These are phyloP conservation scores for Gryganskiella cystojenkinii DNA, from an alignment of 192 early-diverging fungal genomes.

Conservation along the genomic window DNA sequence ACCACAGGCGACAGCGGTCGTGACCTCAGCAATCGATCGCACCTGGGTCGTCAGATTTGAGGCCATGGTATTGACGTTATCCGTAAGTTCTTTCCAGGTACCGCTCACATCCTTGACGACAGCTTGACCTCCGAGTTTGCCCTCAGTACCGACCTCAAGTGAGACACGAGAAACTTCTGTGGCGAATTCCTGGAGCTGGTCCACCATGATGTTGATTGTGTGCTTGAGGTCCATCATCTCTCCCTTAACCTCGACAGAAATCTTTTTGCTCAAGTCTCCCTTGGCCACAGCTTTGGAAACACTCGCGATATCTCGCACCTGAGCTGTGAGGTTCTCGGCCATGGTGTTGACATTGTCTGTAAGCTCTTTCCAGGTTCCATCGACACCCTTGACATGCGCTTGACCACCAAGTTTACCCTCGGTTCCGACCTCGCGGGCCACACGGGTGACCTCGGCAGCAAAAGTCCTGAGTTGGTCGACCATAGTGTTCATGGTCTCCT, in stretches of 20 bases:
- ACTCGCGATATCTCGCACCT: constrained; percentile 70
- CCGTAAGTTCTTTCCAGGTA: constrained; percentile 71
- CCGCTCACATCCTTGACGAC: constrained; percentile 66
- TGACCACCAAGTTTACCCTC: constrained; percentile 66
- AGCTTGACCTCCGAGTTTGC: constrained; percentile 71
- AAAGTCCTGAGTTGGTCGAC: constrained; percentile 42
- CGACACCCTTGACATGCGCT: constrained; percentile 58
- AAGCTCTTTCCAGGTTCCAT: constrained; percentile 75
- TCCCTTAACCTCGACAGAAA: constrained; percentile 67
- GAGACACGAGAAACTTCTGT: constrained; percentile 71
- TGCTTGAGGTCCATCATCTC: constrained; percentile 72
- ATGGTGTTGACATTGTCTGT: constrained; percentile 79
- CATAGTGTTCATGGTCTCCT: constrained; percentile 73
- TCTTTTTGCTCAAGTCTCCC: constrained; percentile 69
- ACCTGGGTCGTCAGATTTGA: constrained; percentile 62
- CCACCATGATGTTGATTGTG: constrained; percentile 74
- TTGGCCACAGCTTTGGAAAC: constrained; percentile 73
- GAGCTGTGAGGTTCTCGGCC: constrained; percentile 71
- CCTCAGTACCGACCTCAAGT: constrained; percentile 71
- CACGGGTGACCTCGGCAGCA: constrained; percentile 64
- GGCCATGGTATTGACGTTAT: constrained; percentile 59
- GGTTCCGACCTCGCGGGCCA: constrained; percentile 70
- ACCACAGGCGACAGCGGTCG: constrained; percentile 70
- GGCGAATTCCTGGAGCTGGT: constrained; percentile 70
- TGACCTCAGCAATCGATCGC: constrained; percentile 68